Conservation (phyloP, 2,329 filamentous ascomycete species). For the Xylaria sp. region DNA sequence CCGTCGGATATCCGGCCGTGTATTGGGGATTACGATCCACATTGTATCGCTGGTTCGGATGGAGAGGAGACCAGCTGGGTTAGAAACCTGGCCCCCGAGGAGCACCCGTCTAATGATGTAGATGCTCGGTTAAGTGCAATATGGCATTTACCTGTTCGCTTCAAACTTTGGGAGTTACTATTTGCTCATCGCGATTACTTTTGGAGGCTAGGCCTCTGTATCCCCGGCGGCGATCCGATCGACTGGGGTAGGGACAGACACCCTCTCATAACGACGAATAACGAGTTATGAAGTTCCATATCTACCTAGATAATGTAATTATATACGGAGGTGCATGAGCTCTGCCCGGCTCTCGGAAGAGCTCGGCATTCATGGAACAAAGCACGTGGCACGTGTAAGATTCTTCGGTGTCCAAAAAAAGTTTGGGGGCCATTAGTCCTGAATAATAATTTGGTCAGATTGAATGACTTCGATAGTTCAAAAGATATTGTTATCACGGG, state of each 20-base stretch:
- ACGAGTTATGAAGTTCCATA: slow-evolving; percentile 53
- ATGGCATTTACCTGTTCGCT: slow-evolving; percentile 67
- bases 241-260: slow-evolving; percentile 71
- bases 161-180: slow-evolving; percentile 91
- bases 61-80: slow-evolving; percentile 45
- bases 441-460: slow-evolving; percentile 14
- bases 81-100: slow-evolving; percentile 41
- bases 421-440: slow-evolving; percentile 6
- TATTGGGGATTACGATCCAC: slow-evolving; percentile 74
- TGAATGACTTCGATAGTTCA: slow-evolving; percentile 10
- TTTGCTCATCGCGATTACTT: slow-evolving; percentile 98
- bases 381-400: slow-evolving; percentile 10
- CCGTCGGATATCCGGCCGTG: slow-evolving; percentile 78
- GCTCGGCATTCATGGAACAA: slow-evolving; percentile 12
- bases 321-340: slow-evolving; percentile 10
- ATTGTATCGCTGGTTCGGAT: slow-evolving; percentile 75
- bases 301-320: slow-evolving; percentile 21
- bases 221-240: slow-evolving; percentile 79
- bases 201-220: slow-evolving; percentile 88
- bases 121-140: slow-evolving; percentile 54
- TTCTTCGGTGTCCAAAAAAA: slow-evolving; percentile 22
- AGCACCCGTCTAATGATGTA: slow-evolving; percentile 38
- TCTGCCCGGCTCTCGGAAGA: slow-evolving; percentile 6
- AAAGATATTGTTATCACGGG: slow-evolving; percentile 1
- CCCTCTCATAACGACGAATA: slow-evolving; percentile 51